Conservation (phyloP, 179 eudicot species). For the Dionaea muscipula region DNA sequence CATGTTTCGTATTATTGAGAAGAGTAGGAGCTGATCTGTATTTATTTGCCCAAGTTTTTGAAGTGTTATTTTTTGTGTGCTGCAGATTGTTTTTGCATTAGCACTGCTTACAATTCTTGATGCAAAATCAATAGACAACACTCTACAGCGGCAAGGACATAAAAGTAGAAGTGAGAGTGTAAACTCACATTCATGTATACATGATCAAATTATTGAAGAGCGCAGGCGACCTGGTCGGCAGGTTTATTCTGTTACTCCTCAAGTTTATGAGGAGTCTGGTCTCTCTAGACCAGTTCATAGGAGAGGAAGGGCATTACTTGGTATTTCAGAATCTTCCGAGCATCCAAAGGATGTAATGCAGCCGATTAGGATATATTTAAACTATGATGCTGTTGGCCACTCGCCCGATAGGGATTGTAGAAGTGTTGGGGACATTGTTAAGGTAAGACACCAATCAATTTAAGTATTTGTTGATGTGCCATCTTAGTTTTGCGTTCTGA, state of each 20-base stretch:
- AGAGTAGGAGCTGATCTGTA: neutral
- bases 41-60: neutral
- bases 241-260: constrained; percentile 83
- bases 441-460: constrained; percentile 32
- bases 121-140: constrained; percentile 32
- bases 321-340: constrained; percentile 25
- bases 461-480: neutral
- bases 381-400: constrained; percentile 97
- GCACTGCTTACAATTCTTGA: constrained; percentile 26
- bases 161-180: constrained; percentile 29
- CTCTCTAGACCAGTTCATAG: constrained; percentile 23
- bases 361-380: constrained; percentile 81
- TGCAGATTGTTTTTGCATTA: constrained; percentile 53
- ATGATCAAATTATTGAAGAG: constrained; percentile 84
- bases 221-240: constrained; percentile 73
- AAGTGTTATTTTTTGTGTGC: constrained; percentile 1
- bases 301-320: constrained; percentile 61
- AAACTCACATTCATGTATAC: constrained; percentile 84
- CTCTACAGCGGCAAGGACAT: constrained; percentile 19
- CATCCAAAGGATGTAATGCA: constrained; percentile 37
- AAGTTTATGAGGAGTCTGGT: constrained; percentile 52
- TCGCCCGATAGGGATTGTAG: constrained; percentile 82
- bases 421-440: constrained; percentile 73
- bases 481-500: constrained; percentile 3
- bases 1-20: neutral